Evolutionary conservation across 108 stramenopile species (phyloP).

Genomic region (Fragilaria radians): DNA sequence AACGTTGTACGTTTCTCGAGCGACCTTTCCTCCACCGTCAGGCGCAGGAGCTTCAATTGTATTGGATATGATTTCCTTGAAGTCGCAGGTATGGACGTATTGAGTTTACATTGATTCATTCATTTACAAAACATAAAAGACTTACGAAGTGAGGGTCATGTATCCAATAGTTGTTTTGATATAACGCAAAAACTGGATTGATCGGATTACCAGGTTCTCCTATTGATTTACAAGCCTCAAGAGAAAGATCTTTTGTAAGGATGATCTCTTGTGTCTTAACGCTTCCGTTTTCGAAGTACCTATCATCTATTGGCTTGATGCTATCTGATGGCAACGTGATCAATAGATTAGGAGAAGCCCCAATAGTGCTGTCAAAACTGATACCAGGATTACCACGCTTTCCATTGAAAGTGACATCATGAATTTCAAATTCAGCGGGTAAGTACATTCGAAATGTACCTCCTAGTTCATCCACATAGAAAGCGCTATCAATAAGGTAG

Average conservation of each 20-base stretch:
- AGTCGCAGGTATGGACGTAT: not conserved
- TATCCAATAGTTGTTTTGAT: constrained; percentile 5
- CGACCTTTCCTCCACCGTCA: constrained; percentile 43
- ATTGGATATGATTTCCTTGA: constrained; percentile 14
- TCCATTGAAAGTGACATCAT: not conserved
- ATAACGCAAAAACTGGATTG: constrained; percentile 4
- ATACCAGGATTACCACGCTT: not conserved
- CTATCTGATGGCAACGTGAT: not conserved
- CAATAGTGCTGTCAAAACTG: not conserved
- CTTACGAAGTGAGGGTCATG: constrained; percentile 24
- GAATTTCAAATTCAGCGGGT: too few relatives aligned
- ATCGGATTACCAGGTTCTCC: not conserved
- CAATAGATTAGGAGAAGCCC: not conserved
- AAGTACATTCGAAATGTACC: too few relatives aligned
- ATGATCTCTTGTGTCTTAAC: not conserved
- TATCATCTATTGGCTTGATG: not conserved
- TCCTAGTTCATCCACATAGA: too few relatives aligned
- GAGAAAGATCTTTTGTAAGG: not conserved
- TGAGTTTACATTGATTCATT: not conserved
- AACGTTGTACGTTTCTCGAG: constrained; percentile 8
- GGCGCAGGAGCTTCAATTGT: constrained; percentile 29
- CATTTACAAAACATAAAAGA: not conserved
- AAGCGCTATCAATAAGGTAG: too few relatives aligned
- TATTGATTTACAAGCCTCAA: not conserved
- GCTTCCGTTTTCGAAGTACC: not conserved